phyloP scores from a whole-genome alignment of 2,329 filamentous ascomycete genomes.

The Polychaeton citri region DNA sequence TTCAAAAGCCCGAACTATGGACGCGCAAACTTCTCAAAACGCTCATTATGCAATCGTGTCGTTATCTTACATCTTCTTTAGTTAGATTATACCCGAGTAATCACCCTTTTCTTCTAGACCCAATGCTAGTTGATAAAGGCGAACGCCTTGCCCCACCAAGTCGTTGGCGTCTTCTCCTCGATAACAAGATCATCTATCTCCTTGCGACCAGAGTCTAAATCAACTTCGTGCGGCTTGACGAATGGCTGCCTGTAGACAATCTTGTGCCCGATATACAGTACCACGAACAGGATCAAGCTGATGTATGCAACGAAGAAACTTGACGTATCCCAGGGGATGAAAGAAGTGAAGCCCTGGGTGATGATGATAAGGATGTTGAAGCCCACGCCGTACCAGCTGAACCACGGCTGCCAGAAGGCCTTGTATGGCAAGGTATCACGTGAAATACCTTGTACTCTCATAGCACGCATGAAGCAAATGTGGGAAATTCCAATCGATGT shows the following conservation, averaged over 20 bases:
- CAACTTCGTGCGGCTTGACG: constrained; percentile 27
- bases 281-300: constrained; percentile 37
- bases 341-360: constrained; percentile 45
- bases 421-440: constrained; percentile 36
- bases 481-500: constrained; percentile 31
- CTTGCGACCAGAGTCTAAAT: constrained; percentile 34
- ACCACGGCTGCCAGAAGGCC: constrained; percentile 39
- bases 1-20: too few species aligned
- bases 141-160: neutral
- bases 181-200: constrained; percentile 24
- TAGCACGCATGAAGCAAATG: constrained; percentile 38
- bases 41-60: too few species aligned
- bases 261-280: constrained; percentile 25
- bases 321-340: constrained; percentile 36
- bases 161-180: neutral
- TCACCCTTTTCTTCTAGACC: too few species aligned
- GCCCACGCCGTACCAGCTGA: constrained; percentile 36
- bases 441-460: constrained; percentile 32
- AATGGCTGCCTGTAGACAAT: constrained; percentile 44
- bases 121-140: too few species aligned
- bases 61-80: too few species aligned
- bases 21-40: too few species aligned
- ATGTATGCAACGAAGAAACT: constrained; percentile 45
- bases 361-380: constrained; percentile 38
- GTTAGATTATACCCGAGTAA: too few species aligned